Base-by-base conservation (phyloP, 768 basidiomycete species). In the Pholiota microspora region DNA sequence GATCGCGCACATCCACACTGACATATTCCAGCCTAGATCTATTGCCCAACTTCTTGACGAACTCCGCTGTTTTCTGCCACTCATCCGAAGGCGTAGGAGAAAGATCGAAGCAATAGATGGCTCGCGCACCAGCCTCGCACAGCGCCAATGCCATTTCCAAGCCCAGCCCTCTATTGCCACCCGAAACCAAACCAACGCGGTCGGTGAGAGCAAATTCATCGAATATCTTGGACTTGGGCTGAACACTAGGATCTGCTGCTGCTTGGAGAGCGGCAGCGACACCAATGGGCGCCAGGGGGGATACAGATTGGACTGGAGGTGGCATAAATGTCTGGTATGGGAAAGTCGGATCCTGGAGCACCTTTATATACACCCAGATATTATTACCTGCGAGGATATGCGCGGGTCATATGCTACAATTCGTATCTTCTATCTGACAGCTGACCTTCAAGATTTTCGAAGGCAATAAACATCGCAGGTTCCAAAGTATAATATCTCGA, bases 61-160 rank as follows among this genome's bases (percentile, higher is more conserved):
- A 88, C 29, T 77, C 79, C 16, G 67, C 69, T 15, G 83, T 82
- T 57, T 73, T 73, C 38, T 64, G 57, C 77, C 83, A 89, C 61
- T 85, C 86, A 0, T 74, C 76, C 1, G 81, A 82, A 0, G 88
- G 82, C 32, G 67, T 65, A 34, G 64, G 56, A 1, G 85, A 79
- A 8, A 89, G 72, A 66, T 89, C 88, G 10, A 88, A 70, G 64
- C 86, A 88, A 67, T 89, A 89, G 15, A 89, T 76, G 0, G 76
- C 84, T 7, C 80, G 76, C 5, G 86, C 86, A 29, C 89, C 89
- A 12, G 82, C 85, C 71, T 92, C 90, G 38, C 80, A 79, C 36
- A 92, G 71, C 3, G 84, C 82, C 51, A 91, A 71, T 31, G 88
- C 88, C 85, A 88, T 86, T 71, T 93, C 91, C n/a, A 93, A 81